Evolutionary conservation across 345 rosid genomes (phyloP), one percentile per base, ranked within the genome.

Genomic region (Sisymbrium irio): DNA sequence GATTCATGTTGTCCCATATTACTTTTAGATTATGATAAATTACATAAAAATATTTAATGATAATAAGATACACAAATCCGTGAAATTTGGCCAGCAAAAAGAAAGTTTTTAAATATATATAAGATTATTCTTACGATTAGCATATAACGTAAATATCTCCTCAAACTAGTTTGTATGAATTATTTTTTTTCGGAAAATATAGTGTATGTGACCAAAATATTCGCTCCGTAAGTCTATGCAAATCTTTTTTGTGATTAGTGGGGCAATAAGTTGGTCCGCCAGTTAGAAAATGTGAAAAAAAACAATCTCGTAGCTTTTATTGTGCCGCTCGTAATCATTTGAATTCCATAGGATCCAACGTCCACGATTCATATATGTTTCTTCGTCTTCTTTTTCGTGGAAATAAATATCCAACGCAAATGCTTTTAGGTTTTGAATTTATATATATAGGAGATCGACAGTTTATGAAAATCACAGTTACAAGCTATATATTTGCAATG

Each of bases 261-360:
- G 45, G 47, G 45, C 37, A 53, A 53, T 53, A 44, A 33, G 33
- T 47, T 44, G 65, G 66, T 65, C 71, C 30, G 53, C 40, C 20
- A 53, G 44, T 33, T 73, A 65, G 39, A 59, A 28, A 75, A 67
- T 47, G 62, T 60, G 18, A 19, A 55, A 69, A 55, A 69, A 62
- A 69, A 69, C 39, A 62, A 62, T 39, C 33, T 69, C 49, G 27
- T 53, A 69, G 66, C 66, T 55, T 69, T 62, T 37, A 60, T 67
- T 75, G 15, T 76, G 71, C 75, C 75, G 79, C 79, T 20, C 66
- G 75, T 76, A 62, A 76, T 76, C 75, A 76, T 76, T 76, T 76
- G 65, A 76, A 76, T 55, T 76, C 60, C 65, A 18, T 56, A 62
- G 71, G 65, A 76, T 76, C 79, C 79, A 75, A 60, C 79, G 47